Evolutionary conservation across 2,329 filamentous ascomycete species (phyloP), one percentile per base, ranked within the genome.

Genomic region (Peltaster fructicola): DNA sequence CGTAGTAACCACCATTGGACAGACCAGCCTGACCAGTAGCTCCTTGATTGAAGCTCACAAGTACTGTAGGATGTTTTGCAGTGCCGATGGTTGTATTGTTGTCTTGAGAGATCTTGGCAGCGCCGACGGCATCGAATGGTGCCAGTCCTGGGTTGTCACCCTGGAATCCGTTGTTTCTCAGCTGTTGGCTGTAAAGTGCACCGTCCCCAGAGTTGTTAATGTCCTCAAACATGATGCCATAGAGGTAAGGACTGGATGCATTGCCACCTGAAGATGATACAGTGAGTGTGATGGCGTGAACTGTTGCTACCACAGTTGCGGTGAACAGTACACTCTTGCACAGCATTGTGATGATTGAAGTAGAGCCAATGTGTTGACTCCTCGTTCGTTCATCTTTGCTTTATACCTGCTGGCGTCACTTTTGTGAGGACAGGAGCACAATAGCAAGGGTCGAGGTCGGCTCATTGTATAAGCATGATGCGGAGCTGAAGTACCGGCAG

Each of bases 141-240:
- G n/a, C 17, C n/a, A 20, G n/a, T 9, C 17, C 11, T 9, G 11
- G 9, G 17, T 20, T 20, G 17, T 5, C 17, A 11, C 17, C 17
- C 45, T 80, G 74, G 40, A 80, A 78, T 7, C 72, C 74, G 23
- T 72, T 63, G 47, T 80, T 80, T 25, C 61, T 63, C 29, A 80
- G 64, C 28, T 80, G 48, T n/a, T n/a, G n/a, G 23, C 68, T 73
- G 42, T 80, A 79, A 33, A 79, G 65, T 4, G 73, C 74, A 12
- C 74, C 73, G 40, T 80, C 74, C 3, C 73, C 73, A 2, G 67
- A 72, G 44, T 75, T 67, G 30, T 47, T 48, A 35, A 48, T 48
- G 29, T 48, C 45, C 35, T 43, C 54, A 26, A 50, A 50, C 44
- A 57, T 54, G n/a, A 57, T 38, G 1, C 53, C 54, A 41, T 56